phyloP scores from a whole-genome alignment of 352 stramenopile species.

The Phytophthora nicotianae region DNA sequence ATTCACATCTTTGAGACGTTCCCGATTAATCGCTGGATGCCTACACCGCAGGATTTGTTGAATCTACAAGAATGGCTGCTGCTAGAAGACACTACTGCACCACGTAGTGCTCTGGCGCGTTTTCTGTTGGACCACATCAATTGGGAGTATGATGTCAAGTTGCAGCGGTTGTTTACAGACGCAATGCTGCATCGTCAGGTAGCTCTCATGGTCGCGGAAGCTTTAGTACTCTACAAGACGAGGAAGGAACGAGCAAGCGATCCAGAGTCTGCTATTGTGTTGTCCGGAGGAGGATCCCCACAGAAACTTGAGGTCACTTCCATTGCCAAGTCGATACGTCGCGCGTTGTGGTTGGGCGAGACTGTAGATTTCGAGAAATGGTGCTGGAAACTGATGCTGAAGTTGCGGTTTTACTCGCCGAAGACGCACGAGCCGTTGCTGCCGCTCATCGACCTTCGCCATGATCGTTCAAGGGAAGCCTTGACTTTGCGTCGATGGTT shows the following conservation, averaged over 20 bases:
- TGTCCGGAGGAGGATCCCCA: slow-evolving; percentile 50
- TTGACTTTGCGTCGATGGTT: slow-evolving; percentile 83
- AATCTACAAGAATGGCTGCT: slow-evolving; percentile 85
- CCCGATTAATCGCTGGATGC: slow-evolving; percentile 84
- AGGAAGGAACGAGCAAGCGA: slow-evolving; percentile 47
- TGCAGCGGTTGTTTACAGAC: slow-evolving; percentile 63
- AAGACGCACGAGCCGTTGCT: slow-evolving; percentile 70
- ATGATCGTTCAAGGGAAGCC: slow-evolving; percentile 74
- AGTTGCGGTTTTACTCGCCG: slow-evolving; percentile 83
- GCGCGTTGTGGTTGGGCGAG: slow-evolving; percentile 65
- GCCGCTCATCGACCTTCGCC: slow-evolving; percentile 70
- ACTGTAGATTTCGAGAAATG: slow-evolving; percentile 82
- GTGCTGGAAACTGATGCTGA: slow-evolving; percentile 87
- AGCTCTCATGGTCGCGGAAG: slow-evolving; percentile 78
- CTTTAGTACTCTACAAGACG: slow-evolving; percentile 71
- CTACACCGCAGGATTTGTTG: slow-evolving; percentile 61
- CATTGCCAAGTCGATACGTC: slow-evolving; percentile 79
- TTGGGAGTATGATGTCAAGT: slow-evolving; percentile 83
- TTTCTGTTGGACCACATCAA: slow-evolving; percentile 87
- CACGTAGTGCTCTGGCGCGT: slow-evolving; percentile 64
- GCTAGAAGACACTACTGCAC: slow-evolving; percentile 68
- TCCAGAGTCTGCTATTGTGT: slow-evolving; percentile 40
- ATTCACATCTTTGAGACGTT: slow-evolving; percentile 88
- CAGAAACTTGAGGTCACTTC: slow-evolving; percentile 59
- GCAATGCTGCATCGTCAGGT: slow-evolving; percentile 80